Evolutionary conservation across 2,329 filamentous ascomycete species (phyloP).

Genomic region (Cordyceps fumosorosea): DNA sequence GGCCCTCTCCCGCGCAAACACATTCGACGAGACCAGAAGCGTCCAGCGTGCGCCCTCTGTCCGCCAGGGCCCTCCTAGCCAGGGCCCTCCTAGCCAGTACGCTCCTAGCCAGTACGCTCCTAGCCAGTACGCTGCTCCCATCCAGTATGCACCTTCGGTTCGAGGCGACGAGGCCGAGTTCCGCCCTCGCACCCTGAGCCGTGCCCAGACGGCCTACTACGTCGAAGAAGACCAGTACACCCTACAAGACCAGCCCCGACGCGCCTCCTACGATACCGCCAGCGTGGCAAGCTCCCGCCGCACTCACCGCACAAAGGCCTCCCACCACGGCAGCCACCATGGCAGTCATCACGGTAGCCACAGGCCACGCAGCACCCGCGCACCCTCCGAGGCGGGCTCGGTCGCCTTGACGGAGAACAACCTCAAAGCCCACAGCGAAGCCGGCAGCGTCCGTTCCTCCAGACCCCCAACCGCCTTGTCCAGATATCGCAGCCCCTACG

Average conservation of each 20-base stretch:
- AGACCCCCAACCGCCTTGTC: constrained; percentile 34
- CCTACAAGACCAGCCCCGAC: constrained; percentile 14
- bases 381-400: constrained; percentile 4
- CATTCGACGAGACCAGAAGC: constrained; percentile 33
- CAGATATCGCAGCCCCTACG: constrained; percentile 34
- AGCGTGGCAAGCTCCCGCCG: constrained; percentile 37
- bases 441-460: constrained; percentile 43
- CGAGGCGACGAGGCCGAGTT: constrained; percentile 25
- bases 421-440: constrained; percentile 46
- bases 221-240: constrained; percentile 28
- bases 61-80: constrained; percentile 22
- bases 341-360: constrained; percentile 15
- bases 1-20: constrained; percentile 55
- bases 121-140: constrained; percentile 22
- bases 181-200: not conserved
- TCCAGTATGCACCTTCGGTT: constrained; percentile 22
- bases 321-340: constrained; percentile 19
- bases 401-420: constrained; percentile 41
- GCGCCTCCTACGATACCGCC: constrained; percentile 20
- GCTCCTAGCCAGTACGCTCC: constrained; percentile 25
- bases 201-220: constrained; percentile 14
- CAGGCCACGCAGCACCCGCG: constrained; percentile 19
- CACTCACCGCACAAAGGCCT: constrained; percentile 22
- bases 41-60: constrained; percentile 19
- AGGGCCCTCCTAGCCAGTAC: constrained; percentile 26